Percentiles rank a stretch among this genome's conserved stretches.
Conservation (phyloP, 2,329 filamentous ascomycete species). For the Sporothrix humicola region DNA sequence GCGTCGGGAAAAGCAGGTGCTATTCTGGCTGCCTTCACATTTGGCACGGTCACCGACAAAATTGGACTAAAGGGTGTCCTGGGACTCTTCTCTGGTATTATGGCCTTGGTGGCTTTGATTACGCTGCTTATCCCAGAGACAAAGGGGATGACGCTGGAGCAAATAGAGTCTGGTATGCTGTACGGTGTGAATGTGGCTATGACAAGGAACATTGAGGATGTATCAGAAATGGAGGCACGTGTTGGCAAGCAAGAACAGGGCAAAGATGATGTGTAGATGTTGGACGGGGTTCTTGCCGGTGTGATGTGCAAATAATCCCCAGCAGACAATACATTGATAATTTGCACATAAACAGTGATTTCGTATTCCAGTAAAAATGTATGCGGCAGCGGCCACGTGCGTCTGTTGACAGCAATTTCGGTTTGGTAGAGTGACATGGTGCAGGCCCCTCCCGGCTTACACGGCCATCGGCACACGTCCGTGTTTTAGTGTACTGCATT, state of each 20-base stretch:
- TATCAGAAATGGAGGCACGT: neutral
- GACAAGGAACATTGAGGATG: neutral
- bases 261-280: neutral
- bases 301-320: too few species aligned
- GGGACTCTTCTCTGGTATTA: conserved; percentile 19
- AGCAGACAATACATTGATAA: too few species aligned
- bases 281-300: neutral
- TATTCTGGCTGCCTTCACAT: conserved; percentile 48
- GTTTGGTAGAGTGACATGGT: too few species aligned
- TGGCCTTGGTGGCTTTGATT: neutral
- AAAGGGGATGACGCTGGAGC: neutral
- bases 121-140: conserved; percentile 2
- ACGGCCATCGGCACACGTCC: neutral
- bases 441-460: too few species aligned
- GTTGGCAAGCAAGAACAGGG: neutral
- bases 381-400: neutral
- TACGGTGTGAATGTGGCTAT: neutral
- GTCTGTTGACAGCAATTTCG: too few species aligned
- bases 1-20: conserved; percentile 52
- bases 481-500: neutral
- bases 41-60: conserved; percentile 17
- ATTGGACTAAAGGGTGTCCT: conserved; percentile 25
- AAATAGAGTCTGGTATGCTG: neutral
- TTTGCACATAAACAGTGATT: too few species aligned
- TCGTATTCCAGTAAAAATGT: too few species aligned